Percentiles rank a stretch among this genome's conserved stretches.
Evolutionary conservation across 2,329 filamentous ascomycete genomes (phyloP).

Genomic region (Alternaria conjuncta): DNA sequence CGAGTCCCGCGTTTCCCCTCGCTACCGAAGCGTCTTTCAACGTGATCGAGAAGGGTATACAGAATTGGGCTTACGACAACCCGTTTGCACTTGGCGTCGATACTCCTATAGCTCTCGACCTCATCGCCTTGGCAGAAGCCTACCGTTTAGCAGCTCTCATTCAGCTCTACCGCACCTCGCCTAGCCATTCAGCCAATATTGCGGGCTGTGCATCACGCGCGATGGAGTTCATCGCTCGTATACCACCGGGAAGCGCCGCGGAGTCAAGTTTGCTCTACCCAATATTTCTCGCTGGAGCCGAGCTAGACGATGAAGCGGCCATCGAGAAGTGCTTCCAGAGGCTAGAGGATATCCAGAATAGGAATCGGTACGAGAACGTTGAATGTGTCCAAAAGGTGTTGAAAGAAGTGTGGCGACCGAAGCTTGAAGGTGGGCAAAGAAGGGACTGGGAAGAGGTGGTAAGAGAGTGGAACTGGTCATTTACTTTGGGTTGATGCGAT

Average conservation of each 20-base stretch:
- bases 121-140: constrained; percentile 44
- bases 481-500: constrained; percentile 35
- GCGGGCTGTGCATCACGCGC: constrained; percentile 38
- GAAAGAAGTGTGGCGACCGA: constrained; percentile 44
- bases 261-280: constrained; percentile 46
- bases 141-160: constrained; percentile 46
- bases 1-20: constrained; percentile 42
- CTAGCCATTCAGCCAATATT: constrained; percentile 31
- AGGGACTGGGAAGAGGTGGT: constrained; percentile 46
- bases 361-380: constrained; percentile 46
- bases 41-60: constrained; percentile 40
- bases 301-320: constrained; percentile 36
- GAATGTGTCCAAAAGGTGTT: constrained; percentile 44
- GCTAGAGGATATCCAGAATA: constrained; percentile 39
- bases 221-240: constrained; percentile 45
- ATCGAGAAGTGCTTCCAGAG: constrained; percentile 40
- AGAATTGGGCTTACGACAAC: constrained; percentile 43
- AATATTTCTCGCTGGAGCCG: constrained; percentile 46
- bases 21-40: constrained; percentile 43
- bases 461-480: constrained; percentile 45
- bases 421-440: constrained; percentile 33
- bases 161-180: constrained; percentile 43
- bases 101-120: constrained; percentile 39
- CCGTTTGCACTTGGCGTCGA: constrained; percentile 40
- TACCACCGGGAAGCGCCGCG: constrained; percentile 43